These are phyloP conservation scores for Penicillium hordei DNA, from an alignment of 2,329 filamentous ascomycete genomes.

Conservation along the genomic window DNA sequence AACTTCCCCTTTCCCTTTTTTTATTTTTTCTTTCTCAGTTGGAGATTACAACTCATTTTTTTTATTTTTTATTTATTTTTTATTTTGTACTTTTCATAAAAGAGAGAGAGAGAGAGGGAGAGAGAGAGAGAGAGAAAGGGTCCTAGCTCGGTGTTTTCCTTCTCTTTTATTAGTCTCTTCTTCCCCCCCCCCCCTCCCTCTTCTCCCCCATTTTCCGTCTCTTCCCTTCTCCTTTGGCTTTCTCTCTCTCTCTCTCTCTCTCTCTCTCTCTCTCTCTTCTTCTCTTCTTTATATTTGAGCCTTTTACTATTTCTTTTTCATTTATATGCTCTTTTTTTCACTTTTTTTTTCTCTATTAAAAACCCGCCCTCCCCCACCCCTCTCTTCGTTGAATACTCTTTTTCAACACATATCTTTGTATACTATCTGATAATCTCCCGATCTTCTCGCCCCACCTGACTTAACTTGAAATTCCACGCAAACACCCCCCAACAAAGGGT, in stretches of 20 bases:
- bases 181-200: constrained; percentile 5
- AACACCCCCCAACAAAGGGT: neutral
- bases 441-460: constrained; percentile 8
- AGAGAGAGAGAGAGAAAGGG: neutral
- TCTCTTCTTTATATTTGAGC: neutral
- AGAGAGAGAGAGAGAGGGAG: neutral
- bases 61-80: neutral
- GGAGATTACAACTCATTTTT: neutral
- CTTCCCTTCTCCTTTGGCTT: constrained; percentile 14
- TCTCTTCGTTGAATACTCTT: neutral
- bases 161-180: constrained; percentile 16
- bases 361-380: neutral
- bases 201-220: constrained; percentile 5
- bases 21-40: neutral
- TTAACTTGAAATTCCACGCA: constrained; percentile 3
- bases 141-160: constrained; percentile 13
- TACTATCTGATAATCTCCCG: constrained; percentile 10
- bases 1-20: constrained; percentile 26
- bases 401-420: constrained; percentile 1
- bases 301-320: neutral
- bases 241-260: constrained; percentile 14
- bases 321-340: neutral
- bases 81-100: constrained; percentile 6
- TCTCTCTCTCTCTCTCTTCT: constrained; percentile 14
- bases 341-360: neutral